Conservation (phyloP, 169 alveolate species). For the Eimeria acervulina region DNA sequence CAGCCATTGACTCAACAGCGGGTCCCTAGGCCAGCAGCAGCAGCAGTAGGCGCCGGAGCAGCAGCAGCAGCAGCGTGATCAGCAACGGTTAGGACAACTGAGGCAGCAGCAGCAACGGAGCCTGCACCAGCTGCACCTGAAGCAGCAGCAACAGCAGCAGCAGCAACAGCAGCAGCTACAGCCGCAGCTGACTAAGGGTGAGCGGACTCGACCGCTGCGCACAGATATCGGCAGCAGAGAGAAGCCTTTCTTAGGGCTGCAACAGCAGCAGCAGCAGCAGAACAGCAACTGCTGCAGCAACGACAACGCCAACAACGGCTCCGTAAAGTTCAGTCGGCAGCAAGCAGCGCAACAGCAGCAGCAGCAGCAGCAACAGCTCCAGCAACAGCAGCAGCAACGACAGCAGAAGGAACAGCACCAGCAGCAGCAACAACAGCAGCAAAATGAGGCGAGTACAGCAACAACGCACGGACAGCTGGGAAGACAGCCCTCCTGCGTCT, state of each 20-base stretch:
- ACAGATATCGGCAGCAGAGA: background rate
- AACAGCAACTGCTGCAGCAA: too few species aligned
- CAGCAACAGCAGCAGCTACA: background rate
- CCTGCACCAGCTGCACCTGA: background rate
- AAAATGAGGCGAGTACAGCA: background rate
- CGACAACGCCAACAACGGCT: too few species aligned
- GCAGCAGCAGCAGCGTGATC: too few species aligned
- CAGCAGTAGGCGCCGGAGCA: too few species aligned
- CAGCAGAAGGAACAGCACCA: background rate
- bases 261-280: too few species aligned
- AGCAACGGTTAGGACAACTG: background rate
- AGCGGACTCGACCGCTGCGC: background rate
- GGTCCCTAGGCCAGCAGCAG: too few species aligned
- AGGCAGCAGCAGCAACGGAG: background rate
- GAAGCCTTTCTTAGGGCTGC: too few species aligned
- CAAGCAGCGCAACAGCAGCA: background rate
- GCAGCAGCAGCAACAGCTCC: slow-evolving; percentile 20
- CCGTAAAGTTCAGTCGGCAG: too few species aligned
- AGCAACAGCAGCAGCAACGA: slow-evolving; percentile 39
- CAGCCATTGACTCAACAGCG: too few species aligned
- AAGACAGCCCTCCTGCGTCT: too few species aligned
- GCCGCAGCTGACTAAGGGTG: background rate
- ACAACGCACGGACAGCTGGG: background rate
- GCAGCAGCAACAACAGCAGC: slow-evolving; percentile 22
- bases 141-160: too few species aligned